These are phyloP conservation scores for Umbellularia californica DNA, from an alignment of 164 flowering plant genomes.

Conservation along the genomic window DNA sequence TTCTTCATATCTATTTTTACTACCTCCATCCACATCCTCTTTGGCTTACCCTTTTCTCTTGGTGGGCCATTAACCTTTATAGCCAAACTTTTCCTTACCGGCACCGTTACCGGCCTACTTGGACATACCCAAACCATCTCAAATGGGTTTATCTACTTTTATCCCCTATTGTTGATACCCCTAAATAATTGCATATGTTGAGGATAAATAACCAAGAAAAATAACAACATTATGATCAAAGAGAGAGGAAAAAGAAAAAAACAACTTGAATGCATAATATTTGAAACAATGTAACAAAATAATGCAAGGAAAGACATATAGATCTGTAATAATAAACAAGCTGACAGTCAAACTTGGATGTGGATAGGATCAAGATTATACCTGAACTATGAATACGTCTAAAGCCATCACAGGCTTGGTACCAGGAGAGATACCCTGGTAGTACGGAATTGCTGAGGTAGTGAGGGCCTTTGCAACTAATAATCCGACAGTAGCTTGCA, in stretches of 20 bases:
- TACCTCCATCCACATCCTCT: too few species aligned
- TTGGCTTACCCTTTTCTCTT: too few species aligned
- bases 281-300: background rate
- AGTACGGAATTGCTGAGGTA: conserved; percentile 76
- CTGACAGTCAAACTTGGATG: background rate
- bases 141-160: too few species aligned
- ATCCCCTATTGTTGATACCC: too few species aligned
- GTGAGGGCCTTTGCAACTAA: conserved; percentile 96
- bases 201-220: background rate
- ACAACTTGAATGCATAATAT: background rate
- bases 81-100: too few species aligned
- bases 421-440: conserved; percentile 78
- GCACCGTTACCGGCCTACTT: too few species aligned
- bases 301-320: background rate
- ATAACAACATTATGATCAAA: background rate
- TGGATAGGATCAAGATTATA: conserved; percentile 19
- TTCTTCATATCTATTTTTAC: too few species aligned
- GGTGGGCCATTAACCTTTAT: too few species aligned
- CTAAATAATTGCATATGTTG: background rate
- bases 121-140: too few species aligned
- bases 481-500: conserved; percentile 96
- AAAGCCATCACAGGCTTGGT: conserved; percentile 87
- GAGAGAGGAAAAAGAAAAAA: background rate
- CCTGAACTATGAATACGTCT: conserved; percentile 99
- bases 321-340: background rate